phyloP scores from a whole-genome alignment of 1,284 basidiomycete genomes.

The Ceratobasidium sp. region DNA sequence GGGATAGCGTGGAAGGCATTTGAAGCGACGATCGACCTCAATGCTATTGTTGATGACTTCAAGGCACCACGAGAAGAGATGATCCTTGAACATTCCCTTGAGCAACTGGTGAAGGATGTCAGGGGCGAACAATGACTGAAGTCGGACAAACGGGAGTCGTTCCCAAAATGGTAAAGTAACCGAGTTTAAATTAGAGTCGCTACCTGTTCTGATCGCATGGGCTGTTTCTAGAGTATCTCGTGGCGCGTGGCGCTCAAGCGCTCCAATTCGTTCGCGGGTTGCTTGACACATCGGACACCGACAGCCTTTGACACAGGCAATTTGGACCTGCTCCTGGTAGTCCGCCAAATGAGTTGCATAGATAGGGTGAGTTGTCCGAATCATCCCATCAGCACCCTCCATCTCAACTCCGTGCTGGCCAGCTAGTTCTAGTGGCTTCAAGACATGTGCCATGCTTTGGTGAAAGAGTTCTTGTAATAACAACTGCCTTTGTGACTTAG shows the following conservation, averaged over 20 bases:
- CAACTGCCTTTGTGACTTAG: neutral
- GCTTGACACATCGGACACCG: no score
- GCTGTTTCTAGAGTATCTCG: no score
- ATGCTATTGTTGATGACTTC: constrained; percentile 7
- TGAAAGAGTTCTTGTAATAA: constrained; percentile 3
- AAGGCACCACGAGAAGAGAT: constrained; percentile 47
- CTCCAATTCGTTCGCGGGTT: no score
- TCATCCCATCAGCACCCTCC: neutral
- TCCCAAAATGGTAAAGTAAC: constrained; percentile 53
- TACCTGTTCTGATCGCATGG: no score
- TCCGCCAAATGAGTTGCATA: neutral
- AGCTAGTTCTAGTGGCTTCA: neutral
- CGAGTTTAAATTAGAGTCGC: no score
- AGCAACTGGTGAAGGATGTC: constrained; percentile 53
- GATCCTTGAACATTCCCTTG: constrained; percentile 52
- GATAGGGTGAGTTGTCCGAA: neutral
- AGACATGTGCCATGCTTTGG: neutral
- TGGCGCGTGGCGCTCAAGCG: no score
- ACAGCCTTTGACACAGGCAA: neutral
- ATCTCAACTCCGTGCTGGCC: neutral
- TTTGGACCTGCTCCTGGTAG: neutral
- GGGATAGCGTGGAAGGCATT: constrained; percentile 9
- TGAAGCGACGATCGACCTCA: neutral
- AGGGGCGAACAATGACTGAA: constrained; percentile 49
- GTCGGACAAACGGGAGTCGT: constrained; percentile 48